Evolutionary conservation across 768 basidiomycete genomes (phyloP), one percentile per base, ranked within the genome.

Genomic region (Leccinum disarticulatum): DNA sequence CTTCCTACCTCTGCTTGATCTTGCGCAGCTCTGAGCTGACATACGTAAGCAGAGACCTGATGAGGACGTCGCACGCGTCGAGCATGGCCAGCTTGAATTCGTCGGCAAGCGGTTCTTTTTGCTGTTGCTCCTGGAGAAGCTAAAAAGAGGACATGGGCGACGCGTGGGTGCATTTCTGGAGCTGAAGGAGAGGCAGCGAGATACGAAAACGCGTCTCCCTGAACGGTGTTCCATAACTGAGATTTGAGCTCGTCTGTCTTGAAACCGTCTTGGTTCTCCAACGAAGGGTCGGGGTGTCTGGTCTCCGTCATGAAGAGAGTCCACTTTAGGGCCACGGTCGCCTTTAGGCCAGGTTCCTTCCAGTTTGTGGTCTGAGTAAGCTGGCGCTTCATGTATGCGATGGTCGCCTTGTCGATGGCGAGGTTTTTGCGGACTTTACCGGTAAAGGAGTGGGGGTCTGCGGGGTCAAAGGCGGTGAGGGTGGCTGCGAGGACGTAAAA

Each of bases 141-240:
- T 64, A 82, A 72, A 57, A 77, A 60, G 53, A 76, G 59, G 71
- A 73, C 52, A 71, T 74, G 1, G 79, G 72, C 3, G 76, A 71
- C 4, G 53, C 61, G 25, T 65, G 59, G 0, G 58, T 59, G 61
- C 63, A 77, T 65, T 76, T 78, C 58, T 85, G 79, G 43, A 91
- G 67, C 57, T 85, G 81, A 10, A 87, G 70, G 14, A 6, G 81
- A 77, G n/a, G 78, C 68, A 1, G 84, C 79, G 31, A 94, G 83
- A 69, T 87, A 94, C 0, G 78, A 78, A 72, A 96, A 94, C 3
- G 87, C 84, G 65, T 92, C 90, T 1, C 87, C 87, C 70, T 93
- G 88, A 1, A 96, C 87, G 3, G 91, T 91, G 65, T 84, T 84
- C 85, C 87, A 89, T 22, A 94, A 85, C 60, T 91, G 87, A 2